Conservation (phyloP, 2,329 filamentous ascomycete species). For the Ramichloridium luteum region DNA sequence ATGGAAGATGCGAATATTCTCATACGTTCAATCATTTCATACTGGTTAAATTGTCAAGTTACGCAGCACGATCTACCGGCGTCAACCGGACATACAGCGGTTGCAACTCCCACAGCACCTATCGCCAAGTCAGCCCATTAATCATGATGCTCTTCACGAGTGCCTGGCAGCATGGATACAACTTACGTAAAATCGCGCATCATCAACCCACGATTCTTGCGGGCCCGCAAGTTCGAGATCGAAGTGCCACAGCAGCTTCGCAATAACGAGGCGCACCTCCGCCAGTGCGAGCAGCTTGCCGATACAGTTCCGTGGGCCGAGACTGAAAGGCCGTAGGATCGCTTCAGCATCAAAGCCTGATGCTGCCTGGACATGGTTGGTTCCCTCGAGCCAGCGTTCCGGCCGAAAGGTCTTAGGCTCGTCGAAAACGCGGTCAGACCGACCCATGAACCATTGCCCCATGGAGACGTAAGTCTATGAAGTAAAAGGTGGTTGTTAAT, state of each 20-base stretch:
- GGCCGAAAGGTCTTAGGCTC: conserved; percentile 19
- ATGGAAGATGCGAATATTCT: no score
- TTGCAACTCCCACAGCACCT: conserved; percentile 13
- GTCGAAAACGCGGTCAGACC: conserved; percentile 14
- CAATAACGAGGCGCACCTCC: conserved; percentile 12
- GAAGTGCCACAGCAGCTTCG: conserved; percentile 16
- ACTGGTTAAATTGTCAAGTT: no score
- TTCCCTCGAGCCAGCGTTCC: conserved; percentile 19
- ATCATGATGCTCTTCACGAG: background rate
- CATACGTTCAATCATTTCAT: no score
- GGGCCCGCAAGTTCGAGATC: conserved; percentile 14
- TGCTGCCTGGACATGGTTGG: conserved; percentile 10
- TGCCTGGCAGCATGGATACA: no score
- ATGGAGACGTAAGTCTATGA: conserved; percentile 12
- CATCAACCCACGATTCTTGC: conserved; percentile 14
- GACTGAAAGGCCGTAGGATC: conserved; percentile 20
- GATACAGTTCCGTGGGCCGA: conserved; percentile 20
- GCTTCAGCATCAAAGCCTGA: conserved; percentile 15
- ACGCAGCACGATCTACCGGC: conserved; percentile 4
- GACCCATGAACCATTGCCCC: conserved; percentile 15
- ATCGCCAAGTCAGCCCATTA: background rate
- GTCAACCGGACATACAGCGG: conserved; percentile 12
- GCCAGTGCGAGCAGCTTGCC: conserved; percentile 17
- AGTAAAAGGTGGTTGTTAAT: no score
- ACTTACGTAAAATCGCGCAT: conserved; percentile 16